Conservation (phyloP, 2,329 filamentous ascomycete species). For the Colletotrichum zoysiae region DNA sequence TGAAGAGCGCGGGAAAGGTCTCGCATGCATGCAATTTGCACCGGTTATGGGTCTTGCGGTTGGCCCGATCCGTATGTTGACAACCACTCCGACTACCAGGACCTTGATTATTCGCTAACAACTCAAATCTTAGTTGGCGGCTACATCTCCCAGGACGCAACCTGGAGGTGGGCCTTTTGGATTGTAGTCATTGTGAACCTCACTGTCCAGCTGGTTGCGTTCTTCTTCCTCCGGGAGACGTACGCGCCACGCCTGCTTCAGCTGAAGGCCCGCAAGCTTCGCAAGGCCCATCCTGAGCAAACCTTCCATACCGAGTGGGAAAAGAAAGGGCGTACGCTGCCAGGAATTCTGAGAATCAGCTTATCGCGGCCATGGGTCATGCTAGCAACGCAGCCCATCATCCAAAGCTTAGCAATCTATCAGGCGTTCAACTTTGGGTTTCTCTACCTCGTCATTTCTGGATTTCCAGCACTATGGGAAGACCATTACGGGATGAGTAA, state of each 20-base stretch:
- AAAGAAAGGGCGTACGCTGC: conserved; percentile 47
- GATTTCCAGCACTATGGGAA: conserved; percentile 71
- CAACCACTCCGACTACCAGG: too few species aligned
- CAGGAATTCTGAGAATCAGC: conserved; percentile 49
- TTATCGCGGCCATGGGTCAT: conserved; percentile 68
- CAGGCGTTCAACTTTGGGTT: conserved; percentile 72
- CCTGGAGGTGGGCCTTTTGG: conserved; percentile 63
- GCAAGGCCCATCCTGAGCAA: conserved; percentile 49
- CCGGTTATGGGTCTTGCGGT: conserved; percentile 56
- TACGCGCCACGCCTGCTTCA: conserved; percentile 53
- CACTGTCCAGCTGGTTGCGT: conserved; percentile 50
- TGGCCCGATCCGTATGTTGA: conserved; percentile 59
- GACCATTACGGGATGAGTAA: conserved; percentile 66
- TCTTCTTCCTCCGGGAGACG: conserved; percentile 54
- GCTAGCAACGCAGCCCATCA: conserved; percentile 69
- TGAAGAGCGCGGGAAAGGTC: conserved; percentile 58
- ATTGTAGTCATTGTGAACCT: conserved; percentile 57
- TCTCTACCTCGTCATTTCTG: conserved; percentile 73
- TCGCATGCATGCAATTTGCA: conserved; percentile 54
- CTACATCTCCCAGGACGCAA: conserved; percentile 52
- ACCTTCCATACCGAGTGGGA: conserved; percentile 55
- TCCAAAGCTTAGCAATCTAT: conserved; percentile 67
- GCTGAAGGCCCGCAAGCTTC: conserved; percentile 49
- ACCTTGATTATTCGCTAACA: background rate
- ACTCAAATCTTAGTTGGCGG: conserved; percentile 49